Percentiles rank a stretch among this genome's conserved stretches.
Evolutionary conservation across 441 rosid species (phyloP).

Genomic region (Pelargonium fulgidum): DNA sequence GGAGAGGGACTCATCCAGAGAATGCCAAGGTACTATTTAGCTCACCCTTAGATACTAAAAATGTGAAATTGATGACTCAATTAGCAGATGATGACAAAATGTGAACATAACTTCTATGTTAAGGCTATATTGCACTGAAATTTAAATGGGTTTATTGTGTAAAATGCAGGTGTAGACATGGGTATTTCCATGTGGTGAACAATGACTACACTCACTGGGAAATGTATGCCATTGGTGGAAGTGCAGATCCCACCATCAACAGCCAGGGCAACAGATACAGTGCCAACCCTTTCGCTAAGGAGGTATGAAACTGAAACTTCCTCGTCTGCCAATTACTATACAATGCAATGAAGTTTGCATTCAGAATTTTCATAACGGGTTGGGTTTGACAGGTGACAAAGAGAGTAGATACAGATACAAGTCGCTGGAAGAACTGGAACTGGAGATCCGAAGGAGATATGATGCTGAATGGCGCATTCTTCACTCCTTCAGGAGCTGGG

Average conservation of each 20-base stretch:
- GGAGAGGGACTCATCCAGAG: conserved; percentile 97
- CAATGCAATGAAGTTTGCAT: background rate
- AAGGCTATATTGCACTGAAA: background rate
- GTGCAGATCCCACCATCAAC: conserved; percentile 85
- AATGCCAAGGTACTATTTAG: conserved; percentile 69
- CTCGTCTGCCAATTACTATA: no score
- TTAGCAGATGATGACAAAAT: no score
- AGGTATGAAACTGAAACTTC: conserved; percentile 34
- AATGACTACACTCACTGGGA: conserved; percentile 99
- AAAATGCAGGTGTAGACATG: conserved; percentile 76
- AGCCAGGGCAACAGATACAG: conserved; percentile 91
- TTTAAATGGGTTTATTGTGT: background rate
- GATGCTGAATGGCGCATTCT: conserved; percentile 77
- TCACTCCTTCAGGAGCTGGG: conserved; percentile 81
- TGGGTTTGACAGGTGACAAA: conserved; percentile 60
- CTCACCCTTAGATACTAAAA: background rate
- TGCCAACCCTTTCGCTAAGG: conserved; percentile 72
- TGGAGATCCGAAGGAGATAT: conserved; percentile 96
- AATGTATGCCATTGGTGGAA: conserved; percentile 98
- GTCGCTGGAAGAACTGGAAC: conserved; percentile 72
- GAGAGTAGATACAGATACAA: conserved; percentile 58
- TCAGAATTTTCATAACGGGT: background rate
- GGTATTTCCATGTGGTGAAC: conserved; percentile 95
- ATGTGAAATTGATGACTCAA: no score
- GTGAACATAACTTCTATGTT: no score